Evolutionary conservation across 164 flowering plant species (phyloP), one percentile per base, ranked within the genome.

Genomic region (Magnolia sinica): DNA sequence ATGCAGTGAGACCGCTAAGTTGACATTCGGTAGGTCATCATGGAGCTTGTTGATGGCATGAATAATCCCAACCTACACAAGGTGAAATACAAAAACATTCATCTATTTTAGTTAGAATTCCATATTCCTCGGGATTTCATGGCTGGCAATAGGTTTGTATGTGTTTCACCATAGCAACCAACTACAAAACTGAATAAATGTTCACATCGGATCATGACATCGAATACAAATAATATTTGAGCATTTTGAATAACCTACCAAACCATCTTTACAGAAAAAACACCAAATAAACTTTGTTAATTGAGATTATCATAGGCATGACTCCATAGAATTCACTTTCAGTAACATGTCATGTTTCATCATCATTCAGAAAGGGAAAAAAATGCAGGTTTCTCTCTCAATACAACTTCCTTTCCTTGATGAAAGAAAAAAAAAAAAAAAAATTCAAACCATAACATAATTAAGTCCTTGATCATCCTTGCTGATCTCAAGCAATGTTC

Each of bases 1-100:
- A 88, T 96, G 99, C 71, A 96, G 84, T 58, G 99, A 96, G 51
- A 96, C 96, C n/a, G 99, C 99, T 69, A 96, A 84, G 84, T 92
- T 96, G 82, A 94, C 81, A 80, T 85, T 90, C 27, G 99, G 99
- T 27, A 96, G 82, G 82, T 96, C 99, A 75, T 20, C 69, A 2
- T 91, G 90, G 72, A 96, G 87, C 82, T 92, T 96, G 76, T 85
- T 91, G 80, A 96, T 92, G 66, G 93, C 96, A 88, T 88, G 95
- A 73, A 90, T 85, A 59, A 96, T 89, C 16, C 99, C 99, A 84
- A 96, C 99, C 99, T 94, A 79, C 59, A 50, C 37, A 61, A 24
- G 20, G 31, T 8, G 55, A 64, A 10, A 70, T n/a, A n/a, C 55
- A 50, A 70, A 49, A 49, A 9, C 13, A 49, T 50, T 19, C 55